These are phyloP conservation scores for Penicillium polonicum DNA, from an alignment of 2,329 filamentous ascomycete genomes.

Conservation along the genomic window DNA sequence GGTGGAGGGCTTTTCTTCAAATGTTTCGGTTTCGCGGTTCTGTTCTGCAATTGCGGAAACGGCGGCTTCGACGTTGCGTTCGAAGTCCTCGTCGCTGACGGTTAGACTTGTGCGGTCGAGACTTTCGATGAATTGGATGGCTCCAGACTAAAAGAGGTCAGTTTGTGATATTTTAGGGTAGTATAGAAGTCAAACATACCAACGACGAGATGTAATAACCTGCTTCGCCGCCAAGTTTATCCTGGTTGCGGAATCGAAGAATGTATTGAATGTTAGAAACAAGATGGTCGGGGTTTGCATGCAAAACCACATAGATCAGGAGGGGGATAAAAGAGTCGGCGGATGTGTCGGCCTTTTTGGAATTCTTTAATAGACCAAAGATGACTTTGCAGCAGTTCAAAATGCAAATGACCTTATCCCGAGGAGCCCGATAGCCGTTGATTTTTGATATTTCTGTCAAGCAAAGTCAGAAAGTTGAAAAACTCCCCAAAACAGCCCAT, in stretches of 20 bases:
- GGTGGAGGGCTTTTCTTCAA: conserved; percentile 39
- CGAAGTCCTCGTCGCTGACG: conserved; percentile 92
- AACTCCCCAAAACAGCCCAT: neutral
- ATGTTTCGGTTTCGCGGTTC: conserved; percentile 62
- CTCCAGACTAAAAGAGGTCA: conserved; percentile 55
- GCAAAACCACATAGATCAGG: conserved; percentile 91
- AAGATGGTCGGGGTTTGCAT: conserved; percentile 90
- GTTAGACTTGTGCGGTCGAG: conserved; percentile 92
- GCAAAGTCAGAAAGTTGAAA: conserved; percentile 23
- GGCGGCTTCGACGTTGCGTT: conserved; percentile 91
- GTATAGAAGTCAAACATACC: conserved; percentile 48
- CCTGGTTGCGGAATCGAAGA: conserved; percentile 91
- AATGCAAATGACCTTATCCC: conserved; percentile 98
- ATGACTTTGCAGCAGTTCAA: conserved; percentile 99
- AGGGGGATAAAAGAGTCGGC: conserved; percentile 95
- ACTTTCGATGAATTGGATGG: conserved; percentile 94
- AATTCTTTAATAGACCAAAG: conserved; percentile 87
- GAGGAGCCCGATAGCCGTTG: conserved; percentile 90
- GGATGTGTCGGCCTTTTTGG: conserved; percentile 82
- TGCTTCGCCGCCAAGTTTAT: conserved; percentile 95
- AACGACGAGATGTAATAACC: conserved; percentile 97
- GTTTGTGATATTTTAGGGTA: neutral
- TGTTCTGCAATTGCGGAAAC: conserved; percentile 94
- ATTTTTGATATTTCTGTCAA: conserved; percentile 85
- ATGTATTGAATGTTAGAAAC: conserved; percentile 99